Evolutionary conservation across 176 grass and related monocot species (phyloP).

Genomic region (Neostapfia colusana): DNA sequence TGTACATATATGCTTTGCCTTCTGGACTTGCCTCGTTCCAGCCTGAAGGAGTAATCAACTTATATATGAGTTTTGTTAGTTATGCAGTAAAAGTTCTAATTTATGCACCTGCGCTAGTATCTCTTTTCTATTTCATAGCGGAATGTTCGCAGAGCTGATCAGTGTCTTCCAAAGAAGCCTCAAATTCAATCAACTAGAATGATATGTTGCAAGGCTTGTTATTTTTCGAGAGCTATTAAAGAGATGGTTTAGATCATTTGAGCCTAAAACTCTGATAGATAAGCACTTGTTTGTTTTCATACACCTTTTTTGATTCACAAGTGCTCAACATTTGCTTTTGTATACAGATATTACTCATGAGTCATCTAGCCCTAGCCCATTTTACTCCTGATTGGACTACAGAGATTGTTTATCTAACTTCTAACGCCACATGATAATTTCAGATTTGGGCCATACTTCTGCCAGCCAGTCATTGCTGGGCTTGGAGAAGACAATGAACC

Average conservation of each 20-base stretch:
- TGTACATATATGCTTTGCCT: neutral
- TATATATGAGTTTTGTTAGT: neutral
- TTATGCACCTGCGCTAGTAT: neutral
- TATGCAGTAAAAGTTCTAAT: neutral
- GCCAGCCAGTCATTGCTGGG: conserved; percentile 93
- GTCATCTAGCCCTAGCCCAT: neutral
- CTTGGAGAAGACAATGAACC: conserved; percentile 78
- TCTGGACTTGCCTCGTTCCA: neutral
- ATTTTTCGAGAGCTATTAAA: neutral
- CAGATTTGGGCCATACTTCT: conserved; percentile 97
- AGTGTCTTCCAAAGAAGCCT: neutral
- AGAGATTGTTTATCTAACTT: conserved; percentile 12
- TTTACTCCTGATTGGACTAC: neutral
- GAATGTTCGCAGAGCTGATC: neutral
- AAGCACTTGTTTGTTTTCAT: neutral
- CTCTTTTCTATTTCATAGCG: neutral
- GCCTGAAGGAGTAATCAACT: neutral
- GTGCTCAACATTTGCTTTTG: neutral
- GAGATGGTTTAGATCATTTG: neutral
- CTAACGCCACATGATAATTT: conserved; percentile 29
- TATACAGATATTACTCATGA: neutral
- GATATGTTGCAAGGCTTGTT: neutral
- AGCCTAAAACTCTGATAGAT: neutral
- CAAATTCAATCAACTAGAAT: neutral
- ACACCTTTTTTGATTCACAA: neutral